Evolutionary conservation across 2,329 filamentous ascomycete species (phyloP).

Genomic region (Beauveria sp.): DNA sequence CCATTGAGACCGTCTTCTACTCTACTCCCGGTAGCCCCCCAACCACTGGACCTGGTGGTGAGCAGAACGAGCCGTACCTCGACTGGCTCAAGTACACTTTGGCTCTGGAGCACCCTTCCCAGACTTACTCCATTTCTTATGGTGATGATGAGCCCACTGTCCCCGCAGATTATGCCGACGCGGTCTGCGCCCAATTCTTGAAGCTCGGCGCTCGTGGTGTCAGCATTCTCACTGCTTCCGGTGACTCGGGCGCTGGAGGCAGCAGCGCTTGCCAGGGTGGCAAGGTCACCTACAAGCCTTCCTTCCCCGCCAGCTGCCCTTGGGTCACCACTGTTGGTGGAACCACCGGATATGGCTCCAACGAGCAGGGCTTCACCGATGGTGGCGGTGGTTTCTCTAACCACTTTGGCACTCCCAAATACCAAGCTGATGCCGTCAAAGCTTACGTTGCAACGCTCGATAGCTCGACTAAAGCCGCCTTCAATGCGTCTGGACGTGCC

Average conservation of each 20-base stretch:
- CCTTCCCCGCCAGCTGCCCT: constrained; percentile 10
- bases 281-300: not conserved
- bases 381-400: constrained; percentile 11
- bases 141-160: constrained; percentile 6
- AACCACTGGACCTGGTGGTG: not conserved
- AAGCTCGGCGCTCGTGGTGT: constrained; percentile 10
- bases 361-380: constrained; percentile 1
- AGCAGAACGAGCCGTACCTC: constrained; percentile 10
- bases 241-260: constrained; percentile 8
- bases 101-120: constrained; percentile 2
- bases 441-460: not conserved
- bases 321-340: constrained; percentile 10
- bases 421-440: constrained; percentile 4
- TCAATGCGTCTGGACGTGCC: constrained; percentile 10
- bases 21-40: constrained; percentile 6
- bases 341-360: constrained; percentile 1
- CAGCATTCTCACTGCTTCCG: constrained; percentile 3
- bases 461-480: not conserved
- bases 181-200: constrained; percentile 9
- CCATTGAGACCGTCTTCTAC: constrained; percentile 7
- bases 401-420: constrained; percentile 6
- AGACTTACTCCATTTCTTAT: constrained; percentile 11
- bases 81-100: constrained; percentile 11
- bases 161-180: constrained; percentile 5
- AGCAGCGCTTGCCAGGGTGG: not conserved